Evolutionary conservation across 805 yeast genomes (phyloP).

Genomic region (Yarrowia sp.): DNA sequence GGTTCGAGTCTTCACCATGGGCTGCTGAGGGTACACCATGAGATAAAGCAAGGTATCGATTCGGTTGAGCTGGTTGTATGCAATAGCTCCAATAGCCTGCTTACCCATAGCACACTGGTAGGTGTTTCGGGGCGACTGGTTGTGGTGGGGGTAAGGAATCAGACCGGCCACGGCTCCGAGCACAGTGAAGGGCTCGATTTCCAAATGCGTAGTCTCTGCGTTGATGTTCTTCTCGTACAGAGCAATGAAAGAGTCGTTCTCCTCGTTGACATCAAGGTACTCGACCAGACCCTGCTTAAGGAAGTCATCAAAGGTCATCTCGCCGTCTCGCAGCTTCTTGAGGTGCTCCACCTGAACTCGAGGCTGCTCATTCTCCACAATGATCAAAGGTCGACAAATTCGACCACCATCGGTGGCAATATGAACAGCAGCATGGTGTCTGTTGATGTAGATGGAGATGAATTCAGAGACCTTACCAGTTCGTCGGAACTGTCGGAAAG

Average conservation of each 20-base stretch:
- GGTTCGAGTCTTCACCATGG: slow-evolving; percentile 97
- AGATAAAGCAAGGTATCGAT: slow-evolving; percentile 89
- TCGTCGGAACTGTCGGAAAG: slow-evolving; percentile 78
- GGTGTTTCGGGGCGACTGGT: slow-evolving; percentile 88
- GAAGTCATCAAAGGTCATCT: slow-evolving; percentile 88
- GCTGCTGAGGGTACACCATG: slow-evolving; percentile 99
- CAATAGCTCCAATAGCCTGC: slow-evolving; percentile 99
- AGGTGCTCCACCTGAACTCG: slow-evolving; percentile 73
- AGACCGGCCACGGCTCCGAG: slow-evolving; percentile 91
- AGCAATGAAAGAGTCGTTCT: slow-evolving; percentile 90
- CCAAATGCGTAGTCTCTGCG: slow-evolving; percentile 73
- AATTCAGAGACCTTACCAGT: slow-evolving; percentile 83
- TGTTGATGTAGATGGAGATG: slow-evolving; percentile 83
- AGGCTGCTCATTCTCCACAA: slow-evolving; percentile 69
- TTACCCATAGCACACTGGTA: slow-evolving; percentile 97
- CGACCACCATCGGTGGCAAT: slow-evolving; percentile 99
- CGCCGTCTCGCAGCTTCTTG: slow-evolving; percentile 56
- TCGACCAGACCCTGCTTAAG: slow-evolving; percentile 83
- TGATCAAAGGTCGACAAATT: slow-evolving; percentile 93
- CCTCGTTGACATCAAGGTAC: slow-evolving; percentile 95
- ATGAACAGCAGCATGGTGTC: slow-evolving; percentile 89
- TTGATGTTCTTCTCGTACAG: slow-evolving; percentile 69
- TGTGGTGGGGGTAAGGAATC: slow-evolving; percentile 89
- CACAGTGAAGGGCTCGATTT: slow-evolving; percentile 91
- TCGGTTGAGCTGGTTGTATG: slow-evolving; percentile 92